These are phyloP conservation scores for Myotisia sp. DNA, from an alignment of 2,329 filamentous ascomycete species.

Conservation along the genomic window DNA sequence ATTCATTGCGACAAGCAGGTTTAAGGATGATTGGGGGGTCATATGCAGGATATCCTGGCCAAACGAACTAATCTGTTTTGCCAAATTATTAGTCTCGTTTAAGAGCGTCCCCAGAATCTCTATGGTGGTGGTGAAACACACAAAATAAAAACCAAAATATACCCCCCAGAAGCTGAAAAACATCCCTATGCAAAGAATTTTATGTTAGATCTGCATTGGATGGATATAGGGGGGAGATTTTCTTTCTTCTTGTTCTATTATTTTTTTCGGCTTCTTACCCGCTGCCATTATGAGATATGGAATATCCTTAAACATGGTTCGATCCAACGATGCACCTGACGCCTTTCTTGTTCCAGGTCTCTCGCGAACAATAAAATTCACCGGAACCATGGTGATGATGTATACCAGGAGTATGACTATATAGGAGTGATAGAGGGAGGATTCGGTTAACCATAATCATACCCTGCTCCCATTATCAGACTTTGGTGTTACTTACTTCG, in stretches of 20 bases:
- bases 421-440: too few species aligned
- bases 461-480: background rate
- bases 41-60: conserved; percentile 17
- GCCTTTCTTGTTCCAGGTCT: background rate
- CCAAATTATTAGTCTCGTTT: background rate
- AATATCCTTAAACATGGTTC: conserved; percentile 10
- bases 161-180: conserved; percentile 22
- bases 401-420: conserved; percentile 15
- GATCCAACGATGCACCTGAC: conserved; percentile 6
- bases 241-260: too few species aligned
- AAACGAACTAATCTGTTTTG: conserved; percentile 17
- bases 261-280: conserved; percentile 12
- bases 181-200: conserved; percentile 8
- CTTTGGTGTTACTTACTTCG: conserved; percentile 13
- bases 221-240: too few species aligned
- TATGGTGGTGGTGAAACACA: conserved; percentile 5
- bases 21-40: conserved; percentile 13
- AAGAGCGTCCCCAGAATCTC: too few species aligned
- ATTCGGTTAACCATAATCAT: background rate
- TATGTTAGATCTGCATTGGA: too few species aligned
- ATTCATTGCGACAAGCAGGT: conserved; percentile 21
- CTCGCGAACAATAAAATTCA: conserved; percentile 11
- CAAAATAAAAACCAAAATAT: conserved; percentile 21
- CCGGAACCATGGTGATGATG: conserved; percentile 11
- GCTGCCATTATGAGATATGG: conserved; percentile 15